phyloP scores from a whole-genome alignment of 805 yeast species.

The Sungouiella thailandica region DNA sequence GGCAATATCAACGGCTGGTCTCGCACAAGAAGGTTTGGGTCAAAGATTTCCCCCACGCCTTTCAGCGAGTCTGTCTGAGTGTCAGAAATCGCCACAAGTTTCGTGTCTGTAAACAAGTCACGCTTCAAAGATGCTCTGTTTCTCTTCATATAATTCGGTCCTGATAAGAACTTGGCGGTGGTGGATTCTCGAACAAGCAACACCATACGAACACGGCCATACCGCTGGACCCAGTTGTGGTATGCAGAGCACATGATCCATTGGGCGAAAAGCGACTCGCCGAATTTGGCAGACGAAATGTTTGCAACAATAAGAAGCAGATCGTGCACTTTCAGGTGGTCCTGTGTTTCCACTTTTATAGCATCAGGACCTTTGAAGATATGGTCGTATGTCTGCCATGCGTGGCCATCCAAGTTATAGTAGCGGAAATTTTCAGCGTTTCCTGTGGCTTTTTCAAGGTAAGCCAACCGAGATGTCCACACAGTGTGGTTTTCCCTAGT shows the following conservation, averaged over 20 bases:
- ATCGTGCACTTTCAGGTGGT: slow-evolving; percentile 42
- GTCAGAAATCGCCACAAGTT: slow-evolving; percentile 46
- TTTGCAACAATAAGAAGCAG: slow-evolving; percentile 57
- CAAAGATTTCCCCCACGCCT: slow-evolving; percentile 26
- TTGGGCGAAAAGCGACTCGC: slow-evolving; percentile 70
- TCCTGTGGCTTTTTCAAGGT: slow-evolving; percentile 18
- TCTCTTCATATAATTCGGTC: slow-evolving; percentile 46
- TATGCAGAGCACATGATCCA: slow-evolving; percentile 66
- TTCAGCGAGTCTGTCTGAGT: slow-evolving; percentile 7
- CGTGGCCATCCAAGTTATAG: slow-evolving; percentile 49
- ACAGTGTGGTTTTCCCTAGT: slow-evolving; percentile 22
- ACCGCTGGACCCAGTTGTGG: slow-evolving; percentile 69
- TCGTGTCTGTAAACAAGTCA: slow-evolving; percentile 58
- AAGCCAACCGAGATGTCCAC: slow-evolving; percentile 26
- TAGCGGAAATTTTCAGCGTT: slow-evolving; percentile 30
- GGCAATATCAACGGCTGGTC: slow-evolving; percentile 35
- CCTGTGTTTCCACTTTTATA: slow-evolving; percentile 24
- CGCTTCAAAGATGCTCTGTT: slow-evolving; percentile 60
- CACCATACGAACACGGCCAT: slow-evolving; percentile 69
- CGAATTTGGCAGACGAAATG: slow-evolving; percentile 45
- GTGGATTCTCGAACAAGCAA: slow-evolving; percentile 60
- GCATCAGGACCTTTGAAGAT: slow-evolving; percentile 43
- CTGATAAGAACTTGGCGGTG: slow-evolving; percentile 54
- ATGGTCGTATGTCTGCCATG: slow-evolving; percentile 58
- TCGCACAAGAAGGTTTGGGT: slow-evolving; percentile 30